Base-by-base conservation (phyloP, 352 stramenopile genomes). In the Globisporangium uncinulatum region DNA sequence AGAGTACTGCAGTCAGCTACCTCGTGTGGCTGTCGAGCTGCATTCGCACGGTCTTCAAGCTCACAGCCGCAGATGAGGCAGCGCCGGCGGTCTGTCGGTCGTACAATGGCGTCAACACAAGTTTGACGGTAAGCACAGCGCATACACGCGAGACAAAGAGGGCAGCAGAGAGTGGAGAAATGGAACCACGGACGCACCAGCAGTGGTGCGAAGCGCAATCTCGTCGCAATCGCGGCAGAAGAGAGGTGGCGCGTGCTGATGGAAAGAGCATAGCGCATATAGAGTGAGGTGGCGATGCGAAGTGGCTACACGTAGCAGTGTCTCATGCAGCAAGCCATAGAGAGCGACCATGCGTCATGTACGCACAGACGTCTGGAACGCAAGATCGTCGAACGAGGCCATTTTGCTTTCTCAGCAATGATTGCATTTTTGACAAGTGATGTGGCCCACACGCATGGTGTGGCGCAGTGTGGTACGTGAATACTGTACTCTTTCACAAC, bases 191-290 rank as follows among this genome's bases (percentile, higher is more conserved):
- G 24, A n/a, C 51, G 51, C 37, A 88, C 80, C 80, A 50, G 72
- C 51, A 3, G 80, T 90, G 29, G 61, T 82, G 21, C 61, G 56
- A 46, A 73, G 70, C 10, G 74, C 70, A 32, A 74, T 59, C 62
- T 90, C 80, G 32, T 85, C 64, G 64, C 80, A 90, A 55, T 90
- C 77, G 57, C 61, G 66, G 49, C 80, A 90, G 51, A 85, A 90
- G 34, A 83, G 57, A 41, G 71, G 61, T 5, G 31, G 20, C 5
- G 49, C 34, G 41, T 50, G 34, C 51, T 48, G n/a, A 7, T n/a
- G n/a, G 8, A 24, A n/a, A 37, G 14, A 56, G 13, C 6, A 31
- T 36, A 41, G 48, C 45, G 20, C 24, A 11, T 17, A 21, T 2
- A 57, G 6, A 46, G 3, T 42, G 24, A 29, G 24, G 24, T 29